Conservation (phyloP, 1,139 yeast species). For the Yamadazyma pseudoaaseri region DNA sequence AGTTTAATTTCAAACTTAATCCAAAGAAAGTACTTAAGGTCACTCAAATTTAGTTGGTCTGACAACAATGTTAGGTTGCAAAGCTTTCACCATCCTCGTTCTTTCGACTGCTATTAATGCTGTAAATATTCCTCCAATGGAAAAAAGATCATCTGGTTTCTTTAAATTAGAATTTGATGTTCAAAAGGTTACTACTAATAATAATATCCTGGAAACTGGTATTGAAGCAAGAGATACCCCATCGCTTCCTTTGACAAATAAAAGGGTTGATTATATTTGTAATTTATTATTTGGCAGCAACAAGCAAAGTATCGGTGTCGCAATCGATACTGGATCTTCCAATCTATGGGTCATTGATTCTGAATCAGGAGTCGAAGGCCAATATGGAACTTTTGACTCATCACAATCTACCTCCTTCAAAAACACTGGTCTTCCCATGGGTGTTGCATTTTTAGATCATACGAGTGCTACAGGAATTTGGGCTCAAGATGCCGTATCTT, state of each 20-base stretch:
- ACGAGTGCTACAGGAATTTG: constrained; percentile 8
- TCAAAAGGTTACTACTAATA: background rate
- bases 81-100: constrained; percentile 7
- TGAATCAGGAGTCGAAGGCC: background rate
- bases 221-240: background rate
- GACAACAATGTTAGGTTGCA: no score
- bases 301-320: constrained; percentile 26
- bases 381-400: constrained; percentile 8
- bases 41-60: no score
- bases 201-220: constrained; percentile 18
- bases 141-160: constrained; percentile 11
- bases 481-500: constrained; percentile 6
- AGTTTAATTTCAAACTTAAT: no score
- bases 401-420: constrained; percentile 7
- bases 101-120: constrained; percentile 5
- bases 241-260: constrained; percentile 21
- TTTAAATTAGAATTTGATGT: constrained; percentile 11
- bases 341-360: constrained; percentile 36
- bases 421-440: constrained; percentile 3
- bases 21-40: no score
- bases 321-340: constrained; percentile 46
- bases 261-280: constrained; percentile 48
- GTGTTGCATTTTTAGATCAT: constrained; percentile 6
- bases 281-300: constrained; percentile 36
- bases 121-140: constrained; percentile 8